phyloP scores from a whole-genome alignment of 805 yeast genomes.

The Pichia paraexigua region DNA sequence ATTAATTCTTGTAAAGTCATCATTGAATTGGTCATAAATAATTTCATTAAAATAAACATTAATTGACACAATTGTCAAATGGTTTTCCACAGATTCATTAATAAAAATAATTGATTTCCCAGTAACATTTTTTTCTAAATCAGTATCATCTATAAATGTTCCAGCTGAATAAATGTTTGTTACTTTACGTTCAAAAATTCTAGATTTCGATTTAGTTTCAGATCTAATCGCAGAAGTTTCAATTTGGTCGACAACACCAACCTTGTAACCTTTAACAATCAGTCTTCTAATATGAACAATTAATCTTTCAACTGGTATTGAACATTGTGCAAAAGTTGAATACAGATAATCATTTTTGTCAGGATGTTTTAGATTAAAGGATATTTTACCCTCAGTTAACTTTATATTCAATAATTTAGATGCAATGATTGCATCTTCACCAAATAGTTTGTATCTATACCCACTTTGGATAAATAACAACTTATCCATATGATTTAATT shows the following conservation, averaged over 20 bases:
- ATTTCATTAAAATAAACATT: constrained; percentile 73
- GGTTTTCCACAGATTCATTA: constrained; percentile 22
- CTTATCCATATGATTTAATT: constrained; percentile 53
- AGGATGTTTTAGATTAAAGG: constrained; percentile 39
- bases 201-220: constrained; percentile 38
- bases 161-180: constrained; percentile 74
- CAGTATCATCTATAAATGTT: constrained; percentile 61
- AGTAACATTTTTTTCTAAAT: constrained; percentile 12
- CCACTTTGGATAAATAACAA: constrained; percentile 83
- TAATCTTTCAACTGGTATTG: constrained; percentile 72
- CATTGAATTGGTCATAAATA: constrained; percentile 62
- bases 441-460: constrained; percentile 81
- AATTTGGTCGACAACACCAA: constrained; percentile 79
- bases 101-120: constrained; percentile 43
- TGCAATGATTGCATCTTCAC: constrained; percentile 71
- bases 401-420: constrained; percentile 60
- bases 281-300: constrained; percentile 71
- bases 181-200: constrained; percentile 59
- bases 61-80: constrained; percentile 48
- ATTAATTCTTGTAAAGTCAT: constrained; percentile 46
- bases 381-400: constrained; percentile 61
- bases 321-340: constrained; percentile 68
- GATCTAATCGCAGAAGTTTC: constrained; percentile 74
- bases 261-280: constrained; percentile 63
- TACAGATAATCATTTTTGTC: constrained; percentile 35